A percentile compares a stretch with the other conserved stretches of the same genome.
Conservation (phyloP, 2,329 filamentous ascomycete species). For the Coniochaeta sp. region DNA sequence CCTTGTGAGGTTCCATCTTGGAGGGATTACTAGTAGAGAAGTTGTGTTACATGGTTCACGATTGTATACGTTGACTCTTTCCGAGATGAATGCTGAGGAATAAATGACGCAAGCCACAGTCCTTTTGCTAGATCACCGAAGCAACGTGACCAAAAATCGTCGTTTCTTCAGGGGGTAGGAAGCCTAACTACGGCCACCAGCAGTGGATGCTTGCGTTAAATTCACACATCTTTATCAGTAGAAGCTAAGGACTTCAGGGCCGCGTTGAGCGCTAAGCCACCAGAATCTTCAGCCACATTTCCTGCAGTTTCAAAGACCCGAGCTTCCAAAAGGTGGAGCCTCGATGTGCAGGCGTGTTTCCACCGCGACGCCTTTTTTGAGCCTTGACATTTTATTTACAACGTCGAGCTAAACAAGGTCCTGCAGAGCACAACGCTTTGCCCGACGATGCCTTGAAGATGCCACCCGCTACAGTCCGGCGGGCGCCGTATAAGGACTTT, state of each 20-base stretch:
- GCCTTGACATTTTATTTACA: slow-evolving; percentile 2
- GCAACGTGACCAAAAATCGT: no score
- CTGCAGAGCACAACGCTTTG: neutral
- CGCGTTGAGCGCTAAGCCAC: neutral
- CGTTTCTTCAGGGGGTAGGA: no score
- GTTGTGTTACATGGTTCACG: neutral
- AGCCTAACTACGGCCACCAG: no score
- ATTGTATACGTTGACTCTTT: neutral
- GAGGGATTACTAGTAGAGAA: neutral
- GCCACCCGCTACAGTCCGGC: slow-evolving; percentile 47
- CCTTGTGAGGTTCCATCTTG: slow-evolving; percentile 37
- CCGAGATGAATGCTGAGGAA: neutral
- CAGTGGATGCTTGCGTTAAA: no score
- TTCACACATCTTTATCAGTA: no score
- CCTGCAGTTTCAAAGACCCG: neutral
- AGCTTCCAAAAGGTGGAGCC: neutral
- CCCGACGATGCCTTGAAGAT: slow-evolving; percentile 40
- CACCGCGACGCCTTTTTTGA: slow-evolving; percentile 7
- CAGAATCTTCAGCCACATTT: neutral
- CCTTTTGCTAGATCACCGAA: no score
- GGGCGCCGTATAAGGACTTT: slow-evolving; percentile 73
- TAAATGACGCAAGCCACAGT: slow-evolving; percentile 1
- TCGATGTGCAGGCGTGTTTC: neutral
- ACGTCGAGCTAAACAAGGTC: neutral
- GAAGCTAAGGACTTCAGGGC: neutral